Conservation (phyloP, 1,284 basidiomycete genomes). For the Meira miltonrushii region DNA sequence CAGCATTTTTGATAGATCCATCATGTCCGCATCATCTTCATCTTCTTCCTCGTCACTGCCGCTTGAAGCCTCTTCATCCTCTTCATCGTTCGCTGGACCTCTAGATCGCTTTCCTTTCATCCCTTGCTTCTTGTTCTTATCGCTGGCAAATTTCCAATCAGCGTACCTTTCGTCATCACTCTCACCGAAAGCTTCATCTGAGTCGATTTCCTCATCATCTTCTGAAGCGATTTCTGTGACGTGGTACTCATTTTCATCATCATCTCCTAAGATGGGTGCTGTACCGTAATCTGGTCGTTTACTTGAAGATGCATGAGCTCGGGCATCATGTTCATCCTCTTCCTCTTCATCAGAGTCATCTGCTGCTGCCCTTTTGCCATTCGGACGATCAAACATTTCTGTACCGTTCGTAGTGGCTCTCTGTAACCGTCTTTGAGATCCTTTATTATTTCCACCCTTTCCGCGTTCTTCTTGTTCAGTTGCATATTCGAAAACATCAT, state of each 20-base stretch:
- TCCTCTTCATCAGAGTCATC: slow-evolving; percentile 52
- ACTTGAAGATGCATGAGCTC: background rate
- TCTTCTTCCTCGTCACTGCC: slow-evolving; percentile 27
- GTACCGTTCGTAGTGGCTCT: slow-evolving; percentile 9
- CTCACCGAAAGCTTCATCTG: slow-evolving; percentile 49
- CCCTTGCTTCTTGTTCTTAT: slow-evolving; percentile 1
- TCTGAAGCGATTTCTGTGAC: slow-evolving; percentile 10
- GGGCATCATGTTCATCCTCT: slow-evolving; percentile 28
- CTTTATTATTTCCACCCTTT: slow-evolving; percentile 32
- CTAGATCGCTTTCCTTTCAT: slow-evolving; percentile 4
- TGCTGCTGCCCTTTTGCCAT: slow-evolving; percentile 6
- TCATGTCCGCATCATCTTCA: slow-evolving; percentile 35
- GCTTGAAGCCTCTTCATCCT: slow-evolving; percentile 11
- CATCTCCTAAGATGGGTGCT: slow-evolving; percentile 3
- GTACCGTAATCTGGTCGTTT: background rate
- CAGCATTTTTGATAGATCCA: slow-evolving; percentile 45
- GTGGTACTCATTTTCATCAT: slow-evolving; percentile 53
- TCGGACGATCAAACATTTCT: background rate
- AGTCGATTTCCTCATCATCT: slow-evolving; percentile 50
- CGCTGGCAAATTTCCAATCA: slow-evolving; percentile 17
- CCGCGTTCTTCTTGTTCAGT: slow-evolving; percentile 15
- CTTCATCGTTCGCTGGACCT: slow-evolving; percentile 19
- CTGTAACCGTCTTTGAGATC: slow-evolving; percentile 22
- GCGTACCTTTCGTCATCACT: slow-evolving; percentile 44
- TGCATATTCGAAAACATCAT: slow-evolving; percentile 25